A percentile compares a stretch with the other conserved stretches of the same genome.
These are phyloP conservation scores for Zygoascus tannicola DNA, from an alignment of 805 yeast species.

Conservation along the genomic window DNA sequence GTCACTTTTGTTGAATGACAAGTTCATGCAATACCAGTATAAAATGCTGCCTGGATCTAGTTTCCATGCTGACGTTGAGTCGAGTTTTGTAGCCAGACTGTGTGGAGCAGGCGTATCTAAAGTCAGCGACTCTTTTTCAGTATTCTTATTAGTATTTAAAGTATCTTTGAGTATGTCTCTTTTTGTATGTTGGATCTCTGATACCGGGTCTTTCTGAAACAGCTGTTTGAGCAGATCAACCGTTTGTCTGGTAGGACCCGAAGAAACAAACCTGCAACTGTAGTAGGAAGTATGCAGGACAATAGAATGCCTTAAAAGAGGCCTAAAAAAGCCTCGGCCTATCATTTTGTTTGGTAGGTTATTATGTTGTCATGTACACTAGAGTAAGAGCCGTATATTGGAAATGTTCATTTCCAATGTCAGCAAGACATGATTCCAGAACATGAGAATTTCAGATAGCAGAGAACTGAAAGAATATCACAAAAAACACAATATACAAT, in stretches of 20 bases:
- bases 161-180: not conserved
- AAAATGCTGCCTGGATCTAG: conserved; percentile 20
- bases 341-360: too few relatives aligned
- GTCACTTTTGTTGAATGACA: conserved; percentile 24
- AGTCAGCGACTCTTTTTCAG: not conserved
- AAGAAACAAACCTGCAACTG: too few relatives aligned
- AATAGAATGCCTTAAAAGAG: too few relatives aligned
- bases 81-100: conserved; percentile 1
- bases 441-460: too few relatives aligned
- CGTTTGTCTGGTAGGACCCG: not conserved
- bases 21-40: conserved; percentile 27
- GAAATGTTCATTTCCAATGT: too few relatives aligned
- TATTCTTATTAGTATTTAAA: not conserved
- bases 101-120: not conserved
- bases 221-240: not conserved
- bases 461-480: too few relatives aligned
- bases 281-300: too few relatives aligned
- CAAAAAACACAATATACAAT: too few relatives aligned
- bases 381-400: too few relatives aligned
- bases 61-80: not conserved
- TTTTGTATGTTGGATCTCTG: not conserved
- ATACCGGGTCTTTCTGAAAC: not conserved
- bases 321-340: too few relatives aligned
- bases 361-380: too few relatives aligned
- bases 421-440: too few relatives aligned